Base-by-base conservation (phyloP, 78 protist genomes). In the Bodo saltans region DNA sequence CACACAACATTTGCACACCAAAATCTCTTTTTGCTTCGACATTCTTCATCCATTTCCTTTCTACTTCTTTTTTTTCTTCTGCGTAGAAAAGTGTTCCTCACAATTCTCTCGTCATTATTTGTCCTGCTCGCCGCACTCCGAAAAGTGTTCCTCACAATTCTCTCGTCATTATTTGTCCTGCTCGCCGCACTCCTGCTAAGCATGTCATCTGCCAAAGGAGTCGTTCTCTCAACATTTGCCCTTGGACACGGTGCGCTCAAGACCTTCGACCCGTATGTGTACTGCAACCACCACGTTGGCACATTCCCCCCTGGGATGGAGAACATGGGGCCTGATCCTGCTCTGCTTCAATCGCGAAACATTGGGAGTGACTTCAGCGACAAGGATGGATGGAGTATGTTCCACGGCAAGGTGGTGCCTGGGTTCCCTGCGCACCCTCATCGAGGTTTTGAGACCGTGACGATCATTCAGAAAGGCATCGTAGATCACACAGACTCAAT, bases 401-500 rank as follows among this genome's bases (percentile, higher is more conserved):
- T 42, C 35, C 81, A 76, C 81, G 81, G 81, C 28, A 28, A 76
- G 8, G 27, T 29, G 35, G 33, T 76, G 17, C 81, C 81, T 12
- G 88, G 88, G 37, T 84, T 84, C 38, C 82, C 76, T 4, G 28
- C 32, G 74, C 88, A 84, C 67, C 88, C 88, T 25, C 88, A 84
- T 34, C 38, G 80, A 4, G 88, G 88, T 29, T 78, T 84, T 23
- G 88, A 84, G 42, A 84, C 88, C n/a, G 39, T 84, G 30, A 84
- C 88, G 23, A 0, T 73, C 37, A 32, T 32, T 12, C 67, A 30
- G 28, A 40, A 37, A 23, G 88, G 88, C 26, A 25, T 42, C 26
- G 34, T 74, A 33, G 88, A 84, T 33, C 88, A 84, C 83, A 1
- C 32, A 42, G 88, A 84, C 78, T 37, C 42, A 26, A 4, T 40